Percentiles rank a stretch among this genome's conserved stretches.
phyloP scores from a whole-genome alignment of 495 filamentous ascomycete genomes.

The Annulohypoxylon nitens region DNA sequence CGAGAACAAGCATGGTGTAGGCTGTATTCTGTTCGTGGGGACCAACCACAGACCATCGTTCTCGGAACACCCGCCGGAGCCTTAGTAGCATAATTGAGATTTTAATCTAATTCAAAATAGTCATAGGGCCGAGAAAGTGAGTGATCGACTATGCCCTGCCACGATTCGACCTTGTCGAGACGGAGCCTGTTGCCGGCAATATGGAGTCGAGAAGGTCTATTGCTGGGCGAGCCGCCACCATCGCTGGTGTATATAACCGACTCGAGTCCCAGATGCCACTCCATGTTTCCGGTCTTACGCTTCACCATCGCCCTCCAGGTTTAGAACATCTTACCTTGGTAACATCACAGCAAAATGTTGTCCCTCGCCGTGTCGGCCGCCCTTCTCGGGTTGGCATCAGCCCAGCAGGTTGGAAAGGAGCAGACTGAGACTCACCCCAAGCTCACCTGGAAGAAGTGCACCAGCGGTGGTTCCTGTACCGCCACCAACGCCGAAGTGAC shows the following conservation, averaged over 20 bases:
- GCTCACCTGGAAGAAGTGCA: constrained; percentile 70
- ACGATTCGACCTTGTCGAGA: constrained; percentile 36
- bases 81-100: constrained; percentile 28
- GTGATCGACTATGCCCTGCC: constrained; percentile 44
- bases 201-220: constrained; percentile 35
- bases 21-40: constrained; percentile 17
- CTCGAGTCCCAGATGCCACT: constrained; percentile 32
- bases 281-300: constrained; percentile 31
- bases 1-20: constrained; percentile 31
- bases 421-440: constrained; percentile 69
- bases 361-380: constrained; percentile 53
- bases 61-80: constrained; percentile 47
- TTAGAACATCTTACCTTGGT: constrained; percentile 31
- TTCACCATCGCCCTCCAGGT: constrained; percentile 36
- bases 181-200: constrained; percentile 47
- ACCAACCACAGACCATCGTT: constrained; percentile 29
- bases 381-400: constrained; percentile 59
- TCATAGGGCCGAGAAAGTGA: constrained; percentile 43
- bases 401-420: constrained; percentile 70
- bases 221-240: constrained; percentile 20
- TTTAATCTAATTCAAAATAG: constrained; percentile 49
- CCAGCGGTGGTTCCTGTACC: constrained; percentile 63
- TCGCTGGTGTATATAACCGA: constrained; percentile 42
- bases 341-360: constrained; percentile 49
- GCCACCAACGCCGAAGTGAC: constrained; percentile 56